Evolutionary conservation across 495 filamentous ascomycete species (phyloP), one percentile per base, ranked within the genome.

Genomic region (Aspergillus haitiensis): DNA sequence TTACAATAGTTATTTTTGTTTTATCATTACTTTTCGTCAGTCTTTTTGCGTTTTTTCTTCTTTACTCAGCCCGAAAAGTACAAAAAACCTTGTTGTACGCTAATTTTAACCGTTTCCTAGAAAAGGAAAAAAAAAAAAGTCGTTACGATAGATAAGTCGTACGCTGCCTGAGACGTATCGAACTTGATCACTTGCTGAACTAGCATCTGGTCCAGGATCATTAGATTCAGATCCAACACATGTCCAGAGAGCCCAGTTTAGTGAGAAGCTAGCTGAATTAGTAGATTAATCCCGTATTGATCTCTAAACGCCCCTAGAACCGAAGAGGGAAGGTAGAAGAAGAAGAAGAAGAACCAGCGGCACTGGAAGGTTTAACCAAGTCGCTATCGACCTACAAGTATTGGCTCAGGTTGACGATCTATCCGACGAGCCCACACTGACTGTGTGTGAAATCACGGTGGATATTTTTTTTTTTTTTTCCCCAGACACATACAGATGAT

Each of bases 161-260:
- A 47, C 8, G 10, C 37, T 10, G 49, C 16, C 52, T 10, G 44
- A 57, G 45, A 37, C 40, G 15, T 35, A 15, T 60, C 51, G 50
- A 55, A 49, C 36, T 32, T 44, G 58, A 53, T 57, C 54, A 45
- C 55, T 52, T 12, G 48, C 31, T 32, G 8, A 21, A 42, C 52
- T 62, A 52, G 54, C 47, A 44, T 47, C 53, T 55, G 51, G 36
- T 40, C 58, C 52, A 56, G 59, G 59, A 56, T 61, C 59, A 42
- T 61, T 61, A 62, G 60, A 57, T 62, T 52, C 36, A 33, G 59
- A 61, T 56, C 58, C 58, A 55, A 33, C 52, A n/a, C n/a, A 40
- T 33, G 27, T 51, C 21, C 32, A 51, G 32, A 51, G 15, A 9
- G 27, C 15, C 51, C 35, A 55, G 16, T 21, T n/a, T 45, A 42